A percentile compares a stretch with the other conserved stretches of the same genome.
phyloP scores from a whole-genome alignment of 345 rosid species.

The Gossypium raimondii region DNA sequence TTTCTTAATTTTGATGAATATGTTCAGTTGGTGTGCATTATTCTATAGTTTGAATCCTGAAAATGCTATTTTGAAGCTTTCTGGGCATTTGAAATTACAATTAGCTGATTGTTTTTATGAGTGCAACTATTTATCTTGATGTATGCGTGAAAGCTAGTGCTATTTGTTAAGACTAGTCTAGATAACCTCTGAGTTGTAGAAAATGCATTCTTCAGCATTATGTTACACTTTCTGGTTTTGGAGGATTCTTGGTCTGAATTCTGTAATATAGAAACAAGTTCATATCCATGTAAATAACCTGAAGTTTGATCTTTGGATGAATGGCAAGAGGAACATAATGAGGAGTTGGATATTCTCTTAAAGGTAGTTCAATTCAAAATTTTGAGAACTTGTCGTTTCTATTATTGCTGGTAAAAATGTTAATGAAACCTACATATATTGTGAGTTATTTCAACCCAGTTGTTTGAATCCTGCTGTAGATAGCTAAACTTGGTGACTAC shows the following conservation, averaged over 20 bases:
- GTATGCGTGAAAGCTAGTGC: neutral
- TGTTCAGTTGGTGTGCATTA: neutral
- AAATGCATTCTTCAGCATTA: neutral
- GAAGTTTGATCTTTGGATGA: neutral
- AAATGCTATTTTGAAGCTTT: neutral
- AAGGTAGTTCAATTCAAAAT: neutral
- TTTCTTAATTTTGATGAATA: neutral
- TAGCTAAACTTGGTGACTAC: neutral
- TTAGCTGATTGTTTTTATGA: neutral
- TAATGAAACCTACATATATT: neutral
- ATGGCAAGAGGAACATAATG: neutral
- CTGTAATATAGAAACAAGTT: neutral
- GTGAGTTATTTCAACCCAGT: neutral
- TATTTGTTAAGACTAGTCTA: neutral
- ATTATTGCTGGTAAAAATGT: neutral
- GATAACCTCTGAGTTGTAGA: neutral
- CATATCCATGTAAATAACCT: neutral
- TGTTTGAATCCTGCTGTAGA: neutral
- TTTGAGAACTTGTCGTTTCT: neutral
- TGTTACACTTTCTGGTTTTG: neutral
- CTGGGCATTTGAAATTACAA: neutral
- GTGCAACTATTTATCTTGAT: neutral
- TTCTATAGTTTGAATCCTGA: neutral
- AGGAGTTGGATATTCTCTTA: neutral
- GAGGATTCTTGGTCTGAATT: neutral